These are phyloP conservation scores for Erysiphe neolycopersici DNA, from an alignment of 2,329 filamentous ascomycete species.

Conservation along the genomic window DNA sequence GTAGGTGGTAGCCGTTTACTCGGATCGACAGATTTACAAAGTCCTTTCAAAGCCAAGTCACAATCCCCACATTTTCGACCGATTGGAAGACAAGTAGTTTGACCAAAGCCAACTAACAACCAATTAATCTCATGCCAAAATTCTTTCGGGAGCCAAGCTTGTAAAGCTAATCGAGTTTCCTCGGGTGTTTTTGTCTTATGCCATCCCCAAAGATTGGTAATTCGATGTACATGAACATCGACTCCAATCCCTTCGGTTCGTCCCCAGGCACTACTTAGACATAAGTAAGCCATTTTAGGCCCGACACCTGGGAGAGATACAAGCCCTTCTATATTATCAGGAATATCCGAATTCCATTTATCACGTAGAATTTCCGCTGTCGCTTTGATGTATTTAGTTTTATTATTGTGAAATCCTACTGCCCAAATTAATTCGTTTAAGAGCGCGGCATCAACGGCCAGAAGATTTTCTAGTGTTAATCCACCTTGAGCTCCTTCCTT, in stretches of 20 bases:
- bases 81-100: conserved; percentile 41
- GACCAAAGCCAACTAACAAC: conserved; percentile 44
- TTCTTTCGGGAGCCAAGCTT: conserved; percentile 41
- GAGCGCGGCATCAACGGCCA: conserved; percentile 27
- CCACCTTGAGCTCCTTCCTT: conserved; percentile 15
- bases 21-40: conserved; percentile 33
- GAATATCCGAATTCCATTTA: conserved; percentile 35
- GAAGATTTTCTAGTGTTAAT: conserved; percentile 34
- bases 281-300: conserved; percentile 51
- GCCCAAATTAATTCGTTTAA: conserved; percentile 38
- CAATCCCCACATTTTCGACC: conserved; percentile 57
- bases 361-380: conserved; percentile 34
- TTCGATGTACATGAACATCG: conserved; percentile 50
- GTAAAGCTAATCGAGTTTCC: conserved; percentile 33
- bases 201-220: conserved; percentile 54
- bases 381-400: conserved; percentile 43
- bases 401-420: conserved; percentile 53
- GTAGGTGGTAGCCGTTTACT: too few relatives aligned
- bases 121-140: conserved; percentile 54
- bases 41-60: conserved; percentile 43
- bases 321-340: conserved; percentile 34
- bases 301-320: conserved; percentile 41
- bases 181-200: conserved; percentile 36
- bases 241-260: conserved; percentile 27
- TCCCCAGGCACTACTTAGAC: conserved; percentile 42